Evolutionary conservation across 495 filamentous ascomycete genomes (phyloP), one percentile per base, ranked within the genome.

Genomic region (Xylaria bambusicola): DNA sequence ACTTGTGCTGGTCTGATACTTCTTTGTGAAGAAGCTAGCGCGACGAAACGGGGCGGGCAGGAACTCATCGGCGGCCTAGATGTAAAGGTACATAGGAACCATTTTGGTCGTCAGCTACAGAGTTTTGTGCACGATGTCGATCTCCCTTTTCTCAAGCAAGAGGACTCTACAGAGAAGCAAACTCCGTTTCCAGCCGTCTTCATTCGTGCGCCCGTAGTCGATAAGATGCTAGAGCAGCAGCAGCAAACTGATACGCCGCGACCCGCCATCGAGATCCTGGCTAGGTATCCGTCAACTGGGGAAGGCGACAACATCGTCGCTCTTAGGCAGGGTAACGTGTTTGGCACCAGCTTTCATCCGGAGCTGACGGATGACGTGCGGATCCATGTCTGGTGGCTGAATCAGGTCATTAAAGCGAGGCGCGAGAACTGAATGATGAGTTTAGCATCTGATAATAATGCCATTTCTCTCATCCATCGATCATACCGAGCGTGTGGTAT

Each of bases 311-410:
- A 96, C 66, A 92, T 98, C 45, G 84, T 98, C 47, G 94, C 94
- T 7, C 90, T 98, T 44, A 80, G 83, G 57, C 93, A 98, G 74
- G 90, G 90, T 12, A 97, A 98, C 76, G 91, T 96, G 1, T 92
- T 98, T 60, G 95, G 92, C 6, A 98, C 92, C 6, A 97, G 92
- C 69, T 98, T 98, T 68, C 95, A 98, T 68, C 94, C 95, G 0
- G 95, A 98, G 72, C 73, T 98, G 68, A 98, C 93, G 21, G 85
- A 84, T 21, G 94, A 98, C 72, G 77, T 84, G 58, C 81, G 94
- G 65, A 97, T 98, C 65, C 94, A 98, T 74, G 74, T 84, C 3
- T 98, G 94, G 94, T 98, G 94, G 94, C 66, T 98, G 68, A 71
- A 80, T 63, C 82, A 92, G 71, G 90, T 97, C 33, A 31, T 75